phyloP scores from a whole-genome alignment of 148 eudicot genomes.

The Rhododendron henanense region DNA sequence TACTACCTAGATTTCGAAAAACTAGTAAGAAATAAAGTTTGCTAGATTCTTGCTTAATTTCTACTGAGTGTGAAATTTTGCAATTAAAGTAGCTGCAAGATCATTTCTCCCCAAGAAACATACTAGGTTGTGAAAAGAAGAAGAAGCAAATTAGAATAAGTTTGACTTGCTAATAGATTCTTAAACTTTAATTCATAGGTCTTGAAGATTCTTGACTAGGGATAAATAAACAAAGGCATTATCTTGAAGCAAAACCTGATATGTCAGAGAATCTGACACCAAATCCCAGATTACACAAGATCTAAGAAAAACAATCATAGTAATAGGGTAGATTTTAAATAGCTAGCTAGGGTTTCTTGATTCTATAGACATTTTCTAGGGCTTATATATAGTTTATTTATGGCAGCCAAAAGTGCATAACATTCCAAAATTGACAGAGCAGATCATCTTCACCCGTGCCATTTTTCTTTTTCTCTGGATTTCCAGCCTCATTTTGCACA shows the following conservation, averaged over 20 bases:
- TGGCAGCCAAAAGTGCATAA: conserved; percentile 21
- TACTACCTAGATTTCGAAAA: background rate
- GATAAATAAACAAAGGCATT: conserved; percentile 14
- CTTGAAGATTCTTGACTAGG: conserved; percentile 5
- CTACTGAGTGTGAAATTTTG: background rate
- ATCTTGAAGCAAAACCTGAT: conserved; percentile 2
- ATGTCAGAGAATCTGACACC: conserved; percentile 12
- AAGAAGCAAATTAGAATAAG: background rate
- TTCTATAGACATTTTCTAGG: conserved; percentile 26
- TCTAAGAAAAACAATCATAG: conserved; percentile 23
- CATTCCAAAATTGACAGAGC: conserved; percentile 12
- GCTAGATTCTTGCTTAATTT: background rate
- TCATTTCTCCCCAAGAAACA: too few species aligned
- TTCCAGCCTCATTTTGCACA: conserved; percentile 6
- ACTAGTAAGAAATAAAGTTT: background rate
- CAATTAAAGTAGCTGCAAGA: background rate
- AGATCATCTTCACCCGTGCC: background rate
- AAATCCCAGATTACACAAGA: conserved; percentile 26
- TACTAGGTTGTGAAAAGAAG: conserved; percentile 1
- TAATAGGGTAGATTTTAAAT: background rate
- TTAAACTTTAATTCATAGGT: conserved; percentile 1
- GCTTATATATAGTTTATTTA: conserved; percentile 16
- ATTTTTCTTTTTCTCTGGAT: background rate
- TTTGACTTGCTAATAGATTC: background rate
- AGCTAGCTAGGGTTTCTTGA: conserved; percentile 11